Evolutionary conservation across 2,329 filamentous ascomycete genomes (phyloP).

Genomic region (Arthrobotrys pseudoclavata): DNA sequence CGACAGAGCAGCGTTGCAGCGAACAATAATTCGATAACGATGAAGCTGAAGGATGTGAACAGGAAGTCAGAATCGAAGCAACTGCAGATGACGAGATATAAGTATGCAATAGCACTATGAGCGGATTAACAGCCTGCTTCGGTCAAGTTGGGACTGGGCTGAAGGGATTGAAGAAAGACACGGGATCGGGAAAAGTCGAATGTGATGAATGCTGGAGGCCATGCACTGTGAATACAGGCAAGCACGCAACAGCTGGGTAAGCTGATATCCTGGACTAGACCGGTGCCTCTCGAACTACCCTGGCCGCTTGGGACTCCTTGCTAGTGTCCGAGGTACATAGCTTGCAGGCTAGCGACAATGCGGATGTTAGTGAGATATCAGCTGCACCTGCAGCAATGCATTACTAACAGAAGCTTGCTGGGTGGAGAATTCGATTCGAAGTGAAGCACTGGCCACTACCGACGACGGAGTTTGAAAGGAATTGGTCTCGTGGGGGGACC

Average conservation of each 20-base stretch:
- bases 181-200: conserved; percentile 34
- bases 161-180: conserved; percentile 22
- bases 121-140: conserved; percentile 37
- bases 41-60: background rate
- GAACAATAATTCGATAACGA: conserved; percentile 2
- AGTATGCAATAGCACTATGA: conserved; percentile 12
- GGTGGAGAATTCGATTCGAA: background rate
- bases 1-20: background rate
- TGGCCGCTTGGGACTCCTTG: background rate
- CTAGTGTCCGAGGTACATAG: conserved; percentile 5
- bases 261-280: background rate
- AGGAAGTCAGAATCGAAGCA: conserved; percentile 4
- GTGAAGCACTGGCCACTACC: conserved; percentile 17
- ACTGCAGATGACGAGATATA: conserved; percentile 18
- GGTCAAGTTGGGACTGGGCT: conserved; percentile 34
- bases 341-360: conserved; percentile 32
- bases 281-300: conserved; percentile 9
- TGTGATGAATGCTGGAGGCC: conserved; percentile 18
- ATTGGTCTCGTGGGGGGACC: too few relatives aligned
- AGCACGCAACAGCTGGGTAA: conserved; percentile 40
- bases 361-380: conserved; percentile 30
- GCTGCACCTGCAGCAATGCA: background rate
- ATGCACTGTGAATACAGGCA: conserved; percentile 35
- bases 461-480: background rate
- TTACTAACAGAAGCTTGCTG: background rate